Percentiles rank a stretch among this genome's conserved stretches.
Evolutionary conservation across 306 rosid genomes (phyloP).

Genomic region (Cyamopsis tetragonoloba): DNA sequence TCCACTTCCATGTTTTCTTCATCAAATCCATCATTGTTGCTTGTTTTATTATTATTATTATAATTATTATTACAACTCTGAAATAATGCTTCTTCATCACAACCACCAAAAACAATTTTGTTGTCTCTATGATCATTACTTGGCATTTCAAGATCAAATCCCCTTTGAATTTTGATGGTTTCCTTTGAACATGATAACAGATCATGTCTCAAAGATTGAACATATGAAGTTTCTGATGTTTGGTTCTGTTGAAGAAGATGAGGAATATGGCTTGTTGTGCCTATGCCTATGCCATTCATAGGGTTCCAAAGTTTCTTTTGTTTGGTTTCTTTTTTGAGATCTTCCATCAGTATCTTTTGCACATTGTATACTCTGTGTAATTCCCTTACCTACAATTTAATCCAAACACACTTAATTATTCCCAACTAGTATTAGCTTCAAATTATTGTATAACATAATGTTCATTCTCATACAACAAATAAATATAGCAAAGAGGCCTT

Average conservation of each 20-base stretch:
- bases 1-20: constrained; percentile 79
- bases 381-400: constrained; percentile 72
- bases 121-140: constrained; percentile 54
- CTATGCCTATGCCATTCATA: constrained; percentile 34
- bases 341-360: constrained; percentile 78
- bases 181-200: constrained; percentile 59
- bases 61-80: too few relatives aligned
- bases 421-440: constrained; percentile 2
- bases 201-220: constrained; percentile 51
- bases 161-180: constrained; percentile 44
- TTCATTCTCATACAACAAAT: constrained; percentile 3
- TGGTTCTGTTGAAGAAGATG: constrained; percentile 35
- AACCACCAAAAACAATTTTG: constrained; percentile 33
- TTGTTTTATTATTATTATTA: too few relatives aligned
- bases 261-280: too few relatives aligned
- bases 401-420: constrained; percentile 3
- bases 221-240: constrained; percentile 18
- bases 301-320: constrained; percentile 42
- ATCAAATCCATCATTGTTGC: constrained; percentile 32
- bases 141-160: constrained; percentile 80
- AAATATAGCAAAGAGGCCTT: too few relatives aligned
- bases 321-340: constrained; percentile 42
- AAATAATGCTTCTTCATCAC: constrained; percentile 42
- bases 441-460: neutral
- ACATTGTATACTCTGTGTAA: constrained; percentile 77